phyloP scores from a whole-genome alignment of 2,329 filamentous ascomycete species.

The Teratosphaeria zuluensis region DNA sequence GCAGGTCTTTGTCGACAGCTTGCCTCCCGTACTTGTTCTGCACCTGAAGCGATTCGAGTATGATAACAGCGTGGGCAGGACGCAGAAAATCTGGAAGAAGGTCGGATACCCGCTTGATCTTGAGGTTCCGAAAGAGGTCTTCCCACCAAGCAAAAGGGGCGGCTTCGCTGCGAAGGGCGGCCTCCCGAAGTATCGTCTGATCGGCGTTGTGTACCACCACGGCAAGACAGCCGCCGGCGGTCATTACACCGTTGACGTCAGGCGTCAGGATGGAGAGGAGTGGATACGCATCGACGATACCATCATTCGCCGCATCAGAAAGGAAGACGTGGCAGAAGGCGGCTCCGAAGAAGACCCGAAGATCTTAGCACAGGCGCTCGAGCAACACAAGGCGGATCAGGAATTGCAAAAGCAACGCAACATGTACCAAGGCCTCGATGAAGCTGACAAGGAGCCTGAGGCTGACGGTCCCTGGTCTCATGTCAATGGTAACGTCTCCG shows the following conservation, averaged over 20 bases:
- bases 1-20: conserved; percentile 84
- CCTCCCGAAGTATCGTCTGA: conserved; percentile 75
- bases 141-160: conserved; percentile 65
- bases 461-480: conserved; percentile 67
- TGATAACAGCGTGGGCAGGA: conserved; percentile 66
- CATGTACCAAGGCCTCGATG: conserved; percentile 60
- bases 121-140: conserved; percentile 83
- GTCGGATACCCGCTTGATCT: conserved; percentile 90
- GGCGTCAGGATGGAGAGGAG: conserved; percentile 85
- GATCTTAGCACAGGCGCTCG: conserved; percentile 53
- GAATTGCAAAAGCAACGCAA: conserved; percentile 44
- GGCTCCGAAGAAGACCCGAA: conserved; percentile 73
- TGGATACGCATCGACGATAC: conserved; percentile 98
- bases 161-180: conserved; percentile 51
- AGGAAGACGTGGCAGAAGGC: conserved; percentile 80
- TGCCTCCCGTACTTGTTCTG: conserved; percentile 85
- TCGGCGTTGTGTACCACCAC: conserved; percentile 90
- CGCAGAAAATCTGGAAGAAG: conserved; percentile 98
- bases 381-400: conserved; percentile 53
- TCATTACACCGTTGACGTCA: conserved; percentile 95
- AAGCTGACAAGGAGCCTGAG: conserved; percentile 56
- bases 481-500: conserved; percentile 52
- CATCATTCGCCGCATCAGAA: conserved; percentile 70
- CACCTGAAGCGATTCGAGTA: conserved; percentile 98
- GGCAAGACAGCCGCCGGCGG: conserved; percentile 93